Evolutionary conservation across 2,329 filamentous ascomycete species (phyloP).

Genomic region (Drechslerella dactyloides): DNA sequence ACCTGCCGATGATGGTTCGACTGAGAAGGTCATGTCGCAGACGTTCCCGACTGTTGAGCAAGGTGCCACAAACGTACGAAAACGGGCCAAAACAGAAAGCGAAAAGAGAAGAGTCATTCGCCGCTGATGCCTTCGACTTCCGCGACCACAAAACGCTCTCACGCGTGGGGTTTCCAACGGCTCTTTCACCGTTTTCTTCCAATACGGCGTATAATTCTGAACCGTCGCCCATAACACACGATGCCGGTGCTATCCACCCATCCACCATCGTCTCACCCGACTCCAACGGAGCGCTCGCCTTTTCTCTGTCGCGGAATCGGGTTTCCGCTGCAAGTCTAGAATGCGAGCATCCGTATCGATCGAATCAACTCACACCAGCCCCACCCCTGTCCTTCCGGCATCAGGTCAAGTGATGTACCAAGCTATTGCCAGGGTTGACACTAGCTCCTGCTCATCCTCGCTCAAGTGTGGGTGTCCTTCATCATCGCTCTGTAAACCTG

Average conservation of each 20-base stretch:
- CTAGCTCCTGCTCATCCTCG: slow-evolving; percentile 3
- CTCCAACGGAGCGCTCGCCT: neutral
- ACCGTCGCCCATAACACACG: neutral
- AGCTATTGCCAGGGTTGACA: slow-evolving; percentile 27
- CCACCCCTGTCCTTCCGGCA: slow-evolving; percentile 45
- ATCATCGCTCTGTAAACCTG: slow-evolving; percentile 26
- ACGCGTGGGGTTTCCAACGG: slow-evolving; percentile 38
- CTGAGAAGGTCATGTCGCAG: slow-evolving; percentile 2
- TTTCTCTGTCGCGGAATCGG: slow-evolving; percentile 21
- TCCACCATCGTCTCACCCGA: neutral
- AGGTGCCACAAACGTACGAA: slow-evolving; percentile 44
- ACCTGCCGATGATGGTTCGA: neutral
- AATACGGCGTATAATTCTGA: neutral
- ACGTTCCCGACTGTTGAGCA: slow-evolving; percentile 11
- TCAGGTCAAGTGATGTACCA: slow-evolving; percentile 50
- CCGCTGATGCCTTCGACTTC: slow-evolving; percentile 14
- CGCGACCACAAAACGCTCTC: slow-evolving; percentile 8
- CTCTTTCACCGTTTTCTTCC: slow-evolving; percentile 7
- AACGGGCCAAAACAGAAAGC: slow-evolving; percentile 30
- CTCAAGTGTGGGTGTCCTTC: neutral
- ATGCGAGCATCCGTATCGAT: slow-evolving; percentile 7
- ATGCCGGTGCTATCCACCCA: slow-evolving; percentile 21
- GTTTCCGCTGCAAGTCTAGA: slow-evolving; percentile 6
- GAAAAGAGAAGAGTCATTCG: slow-evolving; percentile 16
- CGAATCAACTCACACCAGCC: slow-evolving; percentile 36